Conservation (phyloP, 495 filamentous ascomycete genomes). For the Hyaloscypha hepaticicola region DNA sequence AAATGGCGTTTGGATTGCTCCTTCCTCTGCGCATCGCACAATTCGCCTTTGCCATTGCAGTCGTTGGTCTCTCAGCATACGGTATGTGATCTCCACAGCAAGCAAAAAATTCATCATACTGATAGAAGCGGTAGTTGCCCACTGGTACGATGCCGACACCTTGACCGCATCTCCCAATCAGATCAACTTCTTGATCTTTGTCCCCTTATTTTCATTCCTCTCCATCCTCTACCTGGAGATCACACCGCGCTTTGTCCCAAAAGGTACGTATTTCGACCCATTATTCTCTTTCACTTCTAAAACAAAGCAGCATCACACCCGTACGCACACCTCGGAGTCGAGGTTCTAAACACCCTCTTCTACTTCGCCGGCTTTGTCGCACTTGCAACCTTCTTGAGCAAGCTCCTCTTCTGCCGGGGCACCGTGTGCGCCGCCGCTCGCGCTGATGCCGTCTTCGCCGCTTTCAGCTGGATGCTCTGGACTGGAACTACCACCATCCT, state of each 20-base stretch:
- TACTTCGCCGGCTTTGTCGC: conserved; percentile 82
- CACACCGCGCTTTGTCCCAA: conserved; percentile 52
- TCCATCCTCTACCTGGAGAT: conserved; percentile 65
- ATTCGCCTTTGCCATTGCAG: conserved; percentile 60
- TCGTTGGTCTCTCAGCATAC: conserved; percentile 67
- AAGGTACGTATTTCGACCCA: conserved; percentile 33
- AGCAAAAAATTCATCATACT: neutral
- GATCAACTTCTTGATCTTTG: conserved; percentile 74
- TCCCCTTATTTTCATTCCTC: conserved; percentile 62
- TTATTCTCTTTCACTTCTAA: neutral
- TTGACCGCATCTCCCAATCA: conserved; percentile 48
- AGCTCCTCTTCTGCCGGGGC: conserved; percentile 52
- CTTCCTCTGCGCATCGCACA: conserved; percentile 44
- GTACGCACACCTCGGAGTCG: conserved; percentile 58
- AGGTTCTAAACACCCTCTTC: conserved; percentile 69
- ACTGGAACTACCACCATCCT: conserved; percentile 36
- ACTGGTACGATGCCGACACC: conserved; percentile 52
- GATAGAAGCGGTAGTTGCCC: conserved; percentile 38
- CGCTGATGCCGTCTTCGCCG: conserved; percentile 47
- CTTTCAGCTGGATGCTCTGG: conserved; percentile 47
- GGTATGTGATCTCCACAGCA: conserved; percentile 47
- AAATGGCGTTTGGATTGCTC: conserved; percentile 29
- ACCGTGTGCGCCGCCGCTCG: conserved; percentile 48
- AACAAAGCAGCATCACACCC: conserved; percentile 46
- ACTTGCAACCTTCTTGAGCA: conserved; percentile 60